A percentile compares a stretch with the other conserved stretches of the same genome.
These are phyloP conservation scores for Cylindrotheca closterium DNA, from an alignment of 108 stramenopile genomes.

Conservation along the genomic window DNA sequence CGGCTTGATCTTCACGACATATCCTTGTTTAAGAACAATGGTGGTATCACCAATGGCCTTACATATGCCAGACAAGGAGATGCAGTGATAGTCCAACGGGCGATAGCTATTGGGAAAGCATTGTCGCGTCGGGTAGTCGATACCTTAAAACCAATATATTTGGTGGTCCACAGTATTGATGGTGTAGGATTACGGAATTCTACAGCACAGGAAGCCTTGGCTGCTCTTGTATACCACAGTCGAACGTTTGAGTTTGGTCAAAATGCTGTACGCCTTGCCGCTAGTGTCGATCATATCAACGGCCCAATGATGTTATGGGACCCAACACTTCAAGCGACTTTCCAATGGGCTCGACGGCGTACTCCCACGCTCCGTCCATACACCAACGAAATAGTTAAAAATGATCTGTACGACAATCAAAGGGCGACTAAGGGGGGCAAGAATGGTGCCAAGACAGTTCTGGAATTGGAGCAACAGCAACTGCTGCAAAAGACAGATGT, in stretches of 20 bases:
- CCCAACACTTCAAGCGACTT: conserved; percentile 26
- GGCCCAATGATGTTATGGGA: conserved; percentile 52
- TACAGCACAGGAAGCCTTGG: conserved; percentile 59
- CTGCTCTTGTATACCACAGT: conserved; percentile 54
- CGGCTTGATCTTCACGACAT: conserved; percentile 11
- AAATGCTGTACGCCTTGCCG: conserved; percentile 60
- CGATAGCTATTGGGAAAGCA: conserved; percentile 44
- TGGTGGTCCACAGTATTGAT: conserved; percentile 79
- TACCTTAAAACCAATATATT: conserved; percentile 46
- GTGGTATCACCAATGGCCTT: neutral
- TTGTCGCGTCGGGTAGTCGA: conserved; percentile 23
- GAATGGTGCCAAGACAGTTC: conserved; percentile 1
- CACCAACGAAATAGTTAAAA: conserved; percentile 49
- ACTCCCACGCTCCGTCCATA: conserved; percentile 70
- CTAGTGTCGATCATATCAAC: conserved; percentile 77
- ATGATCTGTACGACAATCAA: conserved; percentile 8
- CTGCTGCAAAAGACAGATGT: neutral
- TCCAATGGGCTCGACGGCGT: conserved; percentile 56
- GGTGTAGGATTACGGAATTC: conserved; percentile 48
- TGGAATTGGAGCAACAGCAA: conserved; percentile 6
- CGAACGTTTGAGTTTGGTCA: conserved; percentile 25
- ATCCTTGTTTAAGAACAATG: neutral
- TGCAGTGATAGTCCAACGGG: conserved; percentile 28
- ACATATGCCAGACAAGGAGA: conserved; percentile 14
- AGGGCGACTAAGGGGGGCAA: neutral